Conservation (phyloP, 2,329 filamentous ascomycete species). For the Cytospora paraplurivora region DNA sequence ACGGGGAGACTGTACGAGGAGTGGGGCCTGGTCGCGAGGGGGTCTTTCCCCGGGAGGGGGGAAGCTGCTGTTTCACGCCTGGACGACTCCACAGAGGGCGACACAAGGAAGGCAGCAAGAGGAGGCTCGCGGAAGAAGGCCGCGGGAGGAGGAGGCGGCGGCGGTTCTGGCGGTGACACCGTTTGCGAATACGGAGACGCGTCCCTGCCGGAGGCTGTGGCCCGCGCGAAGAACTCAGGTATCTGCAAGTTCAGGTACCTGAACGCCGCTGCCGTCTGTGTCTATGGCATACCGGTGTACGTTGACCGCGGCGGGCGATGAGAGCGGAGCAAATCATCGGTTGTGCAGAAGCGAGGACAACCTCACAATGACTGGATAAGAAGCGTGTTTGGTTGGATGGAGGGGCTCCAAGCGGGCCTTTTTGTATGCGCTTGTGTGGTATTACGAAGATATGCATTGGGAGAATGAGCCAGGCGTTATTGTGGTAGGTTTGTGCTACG, state of each 20-base stretch:
- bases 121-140: conserved; percentile 32
- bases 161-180: conserved; percentile 34
- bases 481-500: conserved; percentile 13
- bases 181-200: conserved; percentile 41
- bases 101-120: conserved; percentile 17
- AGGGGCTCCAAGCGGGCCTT: conserved; percentile 1
- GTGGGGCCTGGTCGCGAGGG: conserved; percentile 73
- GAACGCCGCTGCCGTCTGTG: conserved; percentile 89
- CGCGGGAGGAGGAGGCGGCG: conserved; percentile 31
- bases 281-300: conserved; percentile 95
- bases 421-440: background rate
- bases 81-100: conserved; percentile 24
- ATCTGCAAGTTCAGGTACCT: conserved; percentile 88
- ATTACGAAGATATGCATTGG: conserved; percentile 17
- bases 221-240: conserved; percentile 60
- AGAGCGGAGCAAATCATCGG: background rate
- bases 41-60: conserved; percentile 45
- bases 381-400: conserved; percentile 1
- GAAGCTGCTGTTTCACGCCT: conserved; percentile 21
- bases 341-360: background rate
- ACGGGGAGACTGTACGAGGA: conserved; percentile 76
- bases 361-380: conserved; percentile 7
- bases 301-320: conserved; percentile 44
- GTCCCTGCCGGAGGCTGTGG: conserved; percentile 80
- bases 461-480: conserved; percentile 13